Percentiles rank a stretch among this genome's conserved stretches.
Evolutionary conservation across 2,329 filamentous ascomycete species (phyloP).

Genomic region (Passalora sequoiae): DNA sequence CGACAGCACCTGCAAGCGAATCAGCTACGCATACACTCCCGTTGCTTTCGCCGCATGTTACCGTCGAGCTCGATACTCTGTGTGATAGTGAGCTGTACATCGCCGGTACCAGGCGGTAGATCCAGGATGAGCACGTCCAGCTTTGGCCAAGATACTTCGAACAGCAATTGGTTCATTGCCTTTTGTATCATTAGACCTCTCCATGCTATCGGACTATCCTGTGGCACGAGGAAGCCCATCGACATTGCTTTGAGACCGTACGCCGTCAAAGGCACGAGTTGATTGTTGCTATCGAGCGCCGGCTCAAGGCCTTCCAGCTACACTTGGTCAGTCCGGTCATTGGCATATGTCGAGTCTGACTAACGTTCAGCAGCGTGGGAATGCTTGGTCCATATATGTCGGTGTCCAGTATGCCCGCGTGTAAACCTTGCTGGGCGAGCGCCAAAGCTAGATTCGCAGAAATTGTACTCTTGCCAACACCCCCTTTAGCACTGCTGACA

Average conservation of each 20-base stretch:
- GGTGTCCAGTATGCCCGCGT: constrained; percentile 83
- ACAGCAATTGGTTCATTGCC: constrained; percentile 87
- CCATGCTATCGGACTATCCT: constrained; percentile 84
- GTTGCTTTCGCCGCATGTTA: not conserved
- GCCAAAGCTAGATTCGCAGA: constrained; percentile 87
- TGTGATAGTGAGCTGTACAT: constrained; percentile 93
- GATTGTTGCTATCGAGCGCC: constrained; percentile 50
- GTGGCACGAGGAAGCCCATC: constrained; percentile 86
- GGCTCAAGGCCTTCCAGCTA: constrained; percentile 33
- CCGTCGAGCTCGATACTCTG: constrained; percentile 80
- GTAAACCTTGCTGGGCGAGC: constrained; percentile 74
- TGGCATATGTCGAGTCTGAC: too few relatives aligned
- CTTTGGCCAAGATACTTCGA: constrained; percentile 89
- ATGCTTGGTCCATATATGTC: constrained; percentile 97
- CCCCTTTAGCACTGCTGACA: constrained; percentile 95
- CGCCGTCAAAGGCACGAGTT: constrained; percentile 80
- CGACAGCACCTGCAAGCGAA: constrained; percentile 58
- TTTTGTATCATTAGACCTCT: constrained; percentile 97
- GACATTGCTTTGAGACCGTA: constrained; percentile 98
- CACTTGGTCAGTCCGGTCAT: not conserved
- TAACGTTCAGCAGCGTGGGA: constrained; percentile 77
- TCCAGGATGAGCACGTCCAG: constrained; percentile 87
- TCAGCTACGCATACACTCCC: not conserved
- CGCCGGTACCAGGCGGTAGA: constrained; percentile 87
- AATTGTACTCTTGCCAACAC: constrained; percentile 95